Conservation (phyloP, 352 stramenopile genomes). For the Phytophthora uliginosa region DNA sequence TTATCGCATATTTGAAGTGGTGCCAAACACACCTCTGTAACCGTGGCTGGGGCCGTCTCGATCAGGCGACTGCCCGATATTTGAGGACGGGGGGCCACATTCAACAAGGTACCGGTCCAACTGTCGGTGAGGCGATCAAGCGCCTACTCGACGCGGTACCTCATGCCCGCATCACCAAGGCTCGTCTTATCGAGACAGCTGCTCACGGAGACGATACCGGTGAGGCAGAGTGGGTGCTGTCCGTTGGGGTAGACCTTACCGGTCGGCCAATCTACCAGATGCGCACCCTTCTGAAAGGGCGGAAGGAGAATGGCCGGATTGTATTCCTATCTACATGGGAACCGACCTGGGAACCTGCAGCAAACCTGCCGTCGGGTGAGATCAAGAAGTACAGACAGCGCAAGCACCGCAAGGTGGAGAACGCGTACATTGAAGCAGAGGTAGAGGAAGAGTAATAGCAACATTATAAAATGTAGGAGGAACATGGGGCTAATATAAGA, state of each 20-base stretch:
- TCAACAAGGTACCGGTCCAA: neutral
- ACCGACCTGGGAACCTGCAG: neutral
- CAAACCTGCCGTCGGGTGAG: neutral
- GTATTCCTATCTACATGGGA: slow-evolving; percentile 4
- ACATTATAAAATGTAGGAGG: no score
- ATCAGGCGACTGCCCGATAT: neutral
- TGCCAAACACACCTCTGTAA: neutral
- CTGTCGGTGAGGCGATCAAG: neutral
- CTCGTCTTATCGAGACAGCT: slow-evolving; percentile 3
- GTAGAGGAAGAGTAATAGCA: neutral
- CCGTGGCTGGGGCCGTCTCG: neutral
- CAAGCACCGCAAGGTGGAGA: neutral
- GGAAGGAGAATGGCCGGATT: neutral
- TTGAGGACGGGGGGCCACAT: slow-evolving; percentile 6
- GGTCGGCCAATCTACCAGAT: slow-evolving; percentile 4
- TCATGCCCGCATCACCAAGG: slow-evolving; percentile 1
- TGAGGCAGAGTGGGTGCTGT: slow-evolving; percentile 5
- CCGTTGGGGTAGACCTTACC: neutral
- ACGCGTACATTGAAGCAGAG: neutral
- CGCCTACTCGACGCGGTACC: slow-evolving; percentile 1
- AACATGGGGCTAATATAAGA: neutral
- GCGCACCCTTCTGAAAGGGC: neutral
- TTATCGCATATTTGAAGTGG: neutral
- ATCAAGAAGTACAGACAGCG: slow-evolving; percentile 6
- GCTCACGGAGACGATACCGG: slow-evolving; percentile 1